Conservation (phyloP, 2,329 filamentous ascomycete species). For the Aspergillus quadricinctus region DNA sequence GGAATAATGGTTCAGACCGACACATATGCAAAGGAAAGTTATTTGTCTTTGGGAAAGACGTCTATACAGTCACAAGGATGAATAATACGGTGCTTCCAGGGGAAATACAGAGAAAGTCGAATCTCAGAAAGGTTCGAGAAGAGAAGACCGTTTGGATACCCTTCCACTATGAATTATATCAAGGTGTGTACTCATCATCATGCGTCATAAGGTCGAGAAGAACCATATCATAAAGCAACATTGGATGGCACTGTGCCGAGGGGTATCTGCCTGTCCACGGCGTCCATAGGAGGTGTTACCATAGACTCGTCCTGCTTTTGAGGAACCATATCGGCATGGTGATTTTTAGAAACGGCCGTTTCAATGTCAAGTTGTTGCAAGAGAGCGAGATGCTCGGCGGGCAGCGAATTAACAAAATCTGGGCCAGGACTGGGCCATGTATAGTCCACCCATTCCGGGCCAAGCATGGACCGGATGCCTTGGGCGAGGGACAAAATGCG, state of each 20-base stretch:
- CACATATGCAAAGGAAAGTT: background rate
- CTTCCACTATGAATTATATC: background rate
- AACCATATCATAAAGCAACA: constrained; percentile 4
- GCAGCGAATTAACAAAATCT: constrained; percentile 38
- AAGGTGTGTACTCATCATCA: background rate
- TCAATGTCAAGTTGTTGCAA: constrained; percentile 4
- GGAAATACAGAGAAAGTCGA: no score
- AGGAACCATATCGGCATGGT: background rate
- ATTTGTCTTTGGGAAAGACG: no score
- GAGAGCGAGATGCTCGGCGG: constrained; percentile 23
- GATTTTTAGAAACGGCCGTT: background rate
- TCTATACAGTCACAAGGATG: background rate
- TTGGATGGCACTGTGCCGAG: constrained; percentile 3
- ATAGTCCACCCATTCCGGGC: constrained; percentile 42
- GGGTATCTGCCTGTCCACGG: constrained; percentile 19
- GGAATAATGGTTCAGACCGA: background rate
- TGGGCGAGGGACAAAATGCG: constrained; percentile 33
- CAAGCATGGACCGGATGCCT: constrained; percentile 37
- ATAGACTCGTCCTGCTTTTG: constrained; percentile 11
- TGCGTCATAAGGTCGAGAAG: background rate
- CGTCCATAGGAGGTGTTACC: constrained; percentile 31
- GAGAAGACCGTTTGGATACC: background rate
- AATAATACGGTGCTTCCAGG: no score
- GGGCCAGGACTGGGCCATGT: constrained; percentile 41
- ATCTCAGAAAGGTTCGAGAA: background rate